Conservation (phyloP, 306 rosid genomes). For the Boehmeria nivea region DNA sequence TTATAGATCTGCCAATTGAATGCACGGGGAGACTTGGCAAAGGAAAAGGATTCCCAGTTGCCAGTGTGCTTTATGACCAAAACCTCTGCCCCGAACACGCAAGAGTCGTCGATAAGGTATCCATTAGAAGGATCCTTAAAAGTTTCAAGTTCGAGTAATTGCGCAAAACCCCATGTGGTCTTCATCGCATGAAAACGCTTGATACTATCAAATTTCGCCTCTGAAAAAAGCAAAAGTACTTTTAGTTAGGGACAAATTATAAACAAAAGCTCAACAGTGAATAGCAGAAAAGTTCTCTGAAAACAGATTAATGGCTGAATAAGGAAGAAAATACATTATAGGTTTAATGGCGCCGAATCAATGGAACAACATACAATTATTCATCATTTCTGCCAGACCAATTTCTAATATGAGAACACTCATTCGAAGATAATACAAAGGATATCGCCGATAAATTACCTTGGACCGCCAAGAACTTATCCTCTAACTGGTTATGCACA, state of each 20-base stretch:
- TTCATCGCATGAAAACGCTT: slow-evolving; percentile 2
- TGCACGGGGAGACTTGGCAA: background rate
- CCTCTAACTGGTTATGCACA: slow-evolving; percentile 2
- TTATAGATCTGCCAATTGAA: background rate
- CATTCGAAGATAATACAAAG: too few relatives aligned
- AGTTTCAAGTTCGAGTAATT: background rate
- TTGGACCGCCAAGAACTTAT: slow-evolving; percentile 11
- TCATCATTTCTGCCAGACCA: too few relatives aligned
- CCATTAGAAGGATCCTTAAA: slow-evolving; percentile 6
- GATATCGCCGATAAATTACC: slow-evolving; percentile 3
- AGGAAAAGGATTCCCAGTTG: background rate
- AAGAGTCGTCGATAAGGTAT: background rate
- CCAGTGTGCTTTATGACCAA: background rate
- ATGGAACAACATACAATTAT: too few relatives aligned
- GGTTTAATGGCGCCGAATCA: too few relatives aligned
- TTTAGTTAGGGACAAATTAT: too few relatives aligned
- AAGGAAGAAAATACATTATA: too few relatives aligned
- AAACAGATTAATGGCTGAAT: too few relatives aligned
- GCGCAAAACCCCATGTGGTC: background rate
- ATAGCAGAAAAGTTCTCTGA: too few relatives aligned
- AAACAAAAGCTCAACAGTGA: too few relatives aligned
- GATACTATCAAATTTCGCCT: background rate
- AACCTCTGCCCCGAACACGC: slow-evolving; percentile 6
- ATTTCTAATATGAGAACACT: too few relatives aligned
- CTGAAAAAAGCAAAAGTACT: background rate